These are phyloP conservation scores for Diaporthe nobilis DNA, from an alignment of 2,329 filamentous ascomycete genomes.

Conservation along the genomic window DNA sequence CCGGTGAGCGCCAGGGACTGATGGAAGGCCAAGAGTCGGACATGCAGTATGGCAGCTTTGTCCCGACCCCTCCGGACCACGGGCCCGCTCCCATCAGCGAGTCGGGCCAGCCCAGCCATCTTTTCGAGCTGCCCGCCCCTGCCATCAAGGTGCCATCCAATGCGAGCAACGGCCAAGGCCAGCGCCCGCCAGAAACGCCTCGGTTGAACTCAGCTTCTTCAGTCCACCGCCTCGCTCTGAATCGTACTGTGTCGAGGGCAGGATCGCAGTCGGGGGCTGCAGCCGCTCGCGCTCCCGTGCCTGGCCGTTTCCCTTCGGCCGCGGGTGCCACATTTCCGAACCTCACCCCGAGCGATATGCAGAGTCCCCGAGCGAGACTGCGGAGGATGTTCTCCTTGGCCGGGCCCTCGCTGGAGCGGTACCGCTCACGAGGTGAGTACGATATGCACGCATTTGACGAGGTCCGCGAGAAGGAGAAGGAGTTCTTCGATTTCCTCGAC, in stretches of 20 bases:
- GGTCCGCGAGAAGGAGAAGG: constrained; percentile 80
- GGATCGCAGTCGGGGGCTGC: constrained; percentile 21
- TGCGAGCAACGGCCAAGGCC: constrained; percentile 42
- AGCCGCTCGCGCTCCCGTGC: constrained; percentile 4
- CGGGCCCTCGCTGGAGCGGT: constrained; percentile 51
- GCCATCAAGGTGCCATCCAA: constrained; percentile 61
- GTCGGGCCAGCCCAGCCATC: constrained; percentile 50
- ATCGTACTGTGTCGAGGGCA: constrained; percentile 56
- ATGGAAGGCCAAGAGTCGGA: constrained; percentile 54
- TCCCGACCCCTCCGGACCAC: constrained; percentile 55
- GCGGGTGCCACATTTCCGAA: constrained; percentile 41
- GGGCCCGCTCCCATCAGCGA: constrained; percentile 43
- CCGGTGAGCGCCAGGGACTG: constrained; percentile 58
- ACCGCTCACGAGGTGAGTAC: constrained; percentile 57
- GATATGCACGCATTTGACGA: constrained; percentile 60
- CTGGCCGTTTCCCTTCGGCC: constrained; percentile 42
- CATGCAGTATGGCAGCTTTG: constrained; percentile 68
- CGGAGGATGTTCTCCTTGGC: constrained; percentile 57
- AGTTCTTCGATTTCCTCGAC: constrained; percentile 91
- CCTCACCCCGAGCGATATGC: constrained; percentile 45
- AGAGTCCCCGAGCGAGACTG: constrained; percentile 50
- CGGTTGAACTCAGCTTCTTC: constrained; percentile 39
- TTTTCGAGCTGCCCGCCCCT: constrained; percentile 68
- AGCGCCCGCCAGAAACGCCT: constrained; percentile 10
- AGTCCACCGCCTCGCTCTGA: constrained; percentile 48